Evolutionary conservation across 176 grass and related monocot species (phyloP).

Genomic region (Paspalum notatum): DNA sequence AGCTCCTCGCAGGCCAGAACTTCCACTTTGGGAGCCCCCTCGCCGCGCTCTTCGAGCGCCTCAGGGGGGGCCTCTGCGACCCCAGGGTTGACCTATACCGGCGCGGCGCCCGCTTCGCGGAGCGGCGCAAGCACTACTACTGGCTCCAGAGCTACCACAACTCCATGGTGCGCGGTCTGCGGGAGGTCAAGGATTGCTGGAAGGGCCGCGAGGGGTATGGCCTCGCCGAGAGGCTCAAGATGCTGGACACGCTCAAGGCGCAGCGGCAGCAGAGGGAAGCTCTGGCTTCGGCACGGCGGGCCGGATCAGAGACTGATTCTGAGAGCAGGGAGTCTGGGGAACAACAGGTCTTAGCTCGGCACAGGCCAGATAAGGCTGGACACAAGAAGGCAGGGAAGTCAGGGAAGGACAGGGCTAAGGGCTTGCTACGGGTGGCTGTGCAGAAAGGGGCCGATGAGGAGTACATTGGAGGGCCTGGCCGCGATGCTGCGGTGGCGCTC

Average conservation of each 20-base stretch:
- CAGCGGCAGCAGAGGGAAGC: slow-evolving; percentile 35
- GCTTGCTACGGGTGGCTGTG: slow-evolving; percentile 45
- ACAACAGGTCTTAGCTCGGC: slow-evolving; percentile 31
- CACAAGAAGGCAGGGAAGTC: slow-evolving; percentile 42
- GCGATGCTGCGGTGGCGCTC: background rate
- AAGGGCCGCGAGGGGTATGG: slow-evolving; percentile 56
- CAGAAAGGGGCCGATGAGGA: slow-evolving; percentile 40
- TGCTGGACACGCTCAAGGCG: slow-evolving; percentile 52
- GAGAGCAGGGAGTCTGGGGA: slow-evolving; percentile 58
- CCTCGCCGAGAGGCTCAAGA: slow-evolving; percentile 63
- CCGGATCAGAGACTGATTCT: slow-evolving; percentile 48
- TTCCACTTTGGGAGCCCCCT: slow-evolving; percentile 90
- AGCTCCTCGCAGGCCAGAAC: slow-evolving; percentile 69
- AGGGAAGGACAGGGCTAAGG: slow-evolving; percentile 58
- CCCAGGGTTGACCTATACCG: slow-evolving; percentile 73
- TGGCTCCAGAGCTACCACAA: slow-evolving; percentile 77
- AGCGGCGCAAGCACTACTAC: slow-evolving; percentile 79
- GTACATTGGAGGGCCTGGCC: slow-evolving; percentile 23
- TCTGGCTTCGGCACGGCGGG: slow-evolving; percentile 15
- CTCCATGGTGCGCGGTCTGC: slow-evolving; percentile 60
- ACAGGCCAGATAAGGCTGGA: slow-evolving; percentile 48
- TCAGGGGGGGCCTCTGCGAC: slow-evolving; percentile 82
- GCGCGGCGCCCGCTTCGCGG: slow-evolving; percentile 48
- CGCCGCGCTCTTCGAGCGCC: slow-evolving; percentile 37
- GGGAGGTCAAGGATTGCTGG: slow-evolving; percentile 80